Conservation (phyloP, 164 flowering plant genomes). For the Hamamelis virginiana region DNA sequence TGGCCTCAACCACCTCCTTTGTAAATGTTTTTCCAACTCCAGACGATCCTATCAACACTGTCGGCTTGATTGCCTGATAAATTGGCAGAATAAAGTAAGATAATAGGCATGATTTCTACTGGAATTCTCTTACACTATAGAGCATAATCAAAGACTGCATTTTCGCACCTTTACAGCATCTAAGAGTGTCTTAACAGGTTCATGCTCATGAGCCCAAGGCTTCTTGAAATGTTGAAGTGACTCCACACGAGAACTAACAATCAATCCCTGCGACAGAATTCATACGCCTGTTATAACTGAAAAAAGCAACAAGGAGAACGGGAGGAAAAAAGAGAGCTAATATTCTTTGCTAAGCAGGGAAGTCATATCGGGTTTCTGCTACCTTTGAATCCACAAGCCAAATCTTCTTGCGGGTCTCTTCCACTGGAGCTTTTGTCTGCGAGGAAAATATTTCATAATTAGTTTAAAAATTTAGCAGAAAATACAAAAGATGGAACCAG, state of each 20-base stretch:
- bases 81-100: neutral
- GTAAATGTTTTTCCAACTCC: conserved; percentile 61
- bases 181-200: conserved; percentile 47
- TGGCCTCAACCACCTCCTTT: conserved; percentile 55
- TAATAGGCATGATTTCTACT: neutral
- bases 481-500: neutral
- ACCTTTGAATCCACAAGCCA: conserved; percentile 80
- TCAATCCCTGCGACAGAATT: conserved; percentile 45
- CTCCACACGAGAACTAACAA: conserved; percentile 57
- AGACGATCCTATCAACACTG: conserved; percentile 69
- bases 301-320: no score
- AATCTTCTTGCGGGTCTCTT: conserved; percentile 54
- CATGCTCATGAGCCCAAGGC: conserved; percentile 77
- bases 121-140: neutral
- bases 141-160: neutral
- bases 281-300: neutral
- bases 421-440: conserved; percentile 49
- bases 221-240: conserved; percentile 62
- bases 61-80: conserved; percentile 61
- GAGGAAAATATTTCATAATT: conserved; percentile 1
- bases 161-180: conserved; percentile 57
- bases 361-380: neutral
- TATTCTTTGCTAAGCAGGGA: neutral
- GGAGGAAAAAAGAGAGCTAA: no score
- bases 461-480: neutral